Evolutionary conservation across 441 rosid genomes (phyloP), one percentile per base, ranked within the genome.

Genomic region (Erodium trifolium): DNA sequence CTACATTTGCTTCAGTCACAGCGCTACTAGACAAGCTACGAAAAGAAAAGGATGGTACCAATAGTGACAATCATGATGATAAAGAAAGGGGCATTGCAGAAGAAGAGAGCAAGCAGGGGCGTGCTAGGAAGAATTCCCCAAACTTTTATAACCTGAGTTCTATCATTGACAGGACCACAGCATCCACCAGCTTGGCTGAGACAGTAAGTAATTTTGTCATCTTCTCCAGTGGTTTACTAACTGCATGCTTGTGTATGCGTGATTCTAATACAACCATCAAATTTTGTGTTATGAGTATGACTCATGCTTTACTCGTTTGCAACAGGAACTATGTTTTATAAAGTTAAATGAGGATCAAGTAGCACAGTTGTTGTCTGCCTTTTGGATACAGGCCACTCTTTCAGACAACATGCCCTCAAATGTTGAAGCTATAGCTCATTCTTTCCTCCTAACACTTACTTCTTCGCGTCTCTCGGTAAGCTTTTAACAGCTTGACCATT

Each of bases 301-400:
- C 41, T 14, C 68, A 31, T 49, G 7, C 66, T 73, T 29, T 71
- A 37, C 65, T 78, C 59, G 69, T 81, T 68, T 63, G 35, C 69
- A 67, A 65, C 87, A 95, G 99, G 87, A 86, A 77, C 91, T 94
- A 2, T 83, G 73, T 68, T 72, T 87, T 72, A 79, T 90, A 85
- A 88, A 81, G 88, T 81, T 90, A 41, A 90, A 71, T 6, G 99
- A 92, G 81, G 99, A 95, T 82, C 99, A 95, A 83, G 83, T 92
- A 6, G 78, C 88, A 69, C 97, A 85, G 47, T 75, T 95, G 81
- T 78, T 95, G 31, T 95, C 98, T 72, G 93, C 91, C 64, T 88
- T 90, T 79, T 95, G 99, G 98, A 78, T 89, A 67, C 98, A 92
- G 81, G 85, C 91, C 5, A 78, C 80, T 62, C 85, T 87, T 74